A percentile compares a stretch with the other conserved stretches of the same genome.
These are phyloP conservation scores for Eryngium alpinum DNA, from an alignment of 140 eudicot genomes.

Conservation along the genomic window DNA sequence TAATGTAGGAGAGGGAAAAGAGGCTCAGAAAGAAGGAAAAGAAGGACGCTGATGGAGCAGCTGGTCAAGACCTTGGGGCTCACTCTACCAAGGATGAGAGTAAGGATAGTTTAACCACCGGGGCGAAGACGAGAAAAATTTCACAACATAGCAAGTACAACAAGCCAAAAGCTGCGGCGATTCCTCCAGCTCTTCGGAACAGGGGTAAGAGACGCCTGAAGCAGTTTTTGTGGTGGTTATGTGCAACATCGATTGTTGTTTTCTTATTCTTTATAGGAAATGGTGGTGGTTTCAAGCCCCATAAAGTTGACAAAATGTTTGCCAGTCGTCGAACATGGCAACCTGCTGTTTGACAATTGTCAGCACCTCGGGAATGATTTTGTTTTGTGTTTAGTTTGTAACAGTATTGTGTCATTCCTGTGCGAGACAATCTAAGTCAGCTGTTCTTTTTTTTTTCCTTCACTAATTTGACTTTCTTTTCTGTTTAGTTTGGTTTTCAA, in stretches of 20 bases:
- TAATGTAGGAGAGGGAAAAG: slow-evolving; percentile 69
- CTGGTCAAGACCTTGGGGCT: slow-evolving; percentile 15
- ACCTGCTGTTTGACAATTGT: background rate
- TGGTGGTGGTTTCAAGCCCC: no score
- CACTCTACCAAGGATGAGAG: slow-evolving; percentile 27
- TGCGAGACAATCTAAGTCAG: background rate
- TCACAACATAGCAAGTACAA: slow-evolving; percentile 38
- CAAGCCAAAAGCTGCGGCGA: slow-evolving; percentile 41
- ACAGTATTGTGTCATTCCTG: no score
- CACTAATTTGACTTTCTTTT: background rate
- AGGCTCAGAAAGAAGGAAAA: slow-evolving; percentile 68
- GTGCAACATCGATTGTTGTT: slow-evolving; percentile 13
- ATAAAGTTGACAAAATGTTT: background rate
- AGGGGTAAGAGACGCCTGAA: slow-evolving; percentile 44
- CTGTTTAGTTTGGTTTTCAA: background rate
- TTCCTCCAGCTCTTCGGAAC: slow-evolving; percentile 71
- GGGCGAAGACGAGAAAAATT: slow-evolving; percentile 17
- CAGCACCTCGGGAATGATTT: background rate
- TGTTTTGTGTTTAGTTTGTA: no score
- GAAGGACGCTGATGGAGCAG: slow-evolving; percentile 38
- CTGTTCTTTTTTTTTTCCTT: background rate
- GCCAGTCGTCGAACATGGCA: background rate
- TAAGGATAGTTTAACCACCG: slow-evolving; percentile 24
- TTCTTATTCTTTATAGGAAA: slow-evolving; percentile 24
- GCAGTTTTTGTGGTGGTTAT: slow-evolving; percentile 30